Conservation (phyloP, 2,329 filamentous ascomycete species). For the Penicillium sp. region DNA sequence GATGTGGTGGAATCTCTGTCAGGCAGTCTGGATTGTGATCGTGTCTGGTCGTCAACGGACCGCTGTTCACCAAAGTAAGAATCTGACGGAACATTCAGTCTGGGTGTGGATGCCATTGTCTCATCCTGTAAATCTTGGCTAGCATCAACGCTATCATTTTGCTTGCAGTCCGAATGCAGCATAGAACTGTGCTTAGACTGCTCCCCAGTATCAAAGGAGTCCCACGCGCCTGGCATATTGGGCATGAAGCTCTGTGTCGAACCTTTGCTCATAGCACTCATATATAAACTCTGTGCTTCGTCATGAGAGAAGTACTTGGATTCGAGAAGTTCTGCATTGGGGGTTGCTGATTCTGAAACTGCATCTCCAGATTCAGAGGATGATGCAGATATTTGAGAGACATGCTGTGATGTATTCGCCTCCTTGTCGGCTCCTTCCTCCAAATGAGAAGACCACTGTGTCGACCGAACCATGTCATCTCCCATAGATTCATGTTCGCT, state of each 20-base stretch:
- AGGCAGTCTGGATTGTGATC: slow-evolving; percentile 9
- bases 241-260: slow-evolving; percentile 30
- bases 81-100: slow-evolving; percentile 22
- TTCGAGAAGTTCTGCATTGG: slow-evolving; percentile 43
- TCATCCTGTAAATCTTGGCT: neutral
- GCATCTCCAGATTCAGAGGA: slow-evolving; percentile 27
- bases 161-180: neutral
- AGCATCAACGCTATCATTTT: neutral
- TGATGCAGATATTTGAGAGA: slow-evolving; percentile 14
- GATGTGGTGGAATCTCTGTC: slow-evolving; percentile 18
- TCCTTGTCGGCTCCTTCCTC: slow-evolving; percentile 4
- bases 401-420: slow-evolving; percentile 2
- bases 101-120: slow-evolving; percentile 30
- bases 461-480: neutral
- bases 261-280: slow-evolving; percentile 56
- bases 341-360: slow-evolving; percentile 22
- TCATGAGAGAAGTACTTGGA: slow-evolving; percentile 51
- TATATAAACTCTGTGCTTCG: slow-evolving; percentile 54
- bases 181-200: neutral
- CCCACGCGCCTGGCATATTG: slow-evolving; percentile 47
- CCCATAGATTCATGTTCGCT: neutral
- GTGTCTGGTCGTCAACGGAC: slow-evolving; percentile 1
- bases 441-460: neutral
- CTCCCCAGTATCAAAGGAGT: slow-evolving; percentile 26
- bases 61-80: slow-evolving; percentile 15